Base-by-base conservation (phyloP, 805 yeast species). In the Millerozyma miso region DNA sequence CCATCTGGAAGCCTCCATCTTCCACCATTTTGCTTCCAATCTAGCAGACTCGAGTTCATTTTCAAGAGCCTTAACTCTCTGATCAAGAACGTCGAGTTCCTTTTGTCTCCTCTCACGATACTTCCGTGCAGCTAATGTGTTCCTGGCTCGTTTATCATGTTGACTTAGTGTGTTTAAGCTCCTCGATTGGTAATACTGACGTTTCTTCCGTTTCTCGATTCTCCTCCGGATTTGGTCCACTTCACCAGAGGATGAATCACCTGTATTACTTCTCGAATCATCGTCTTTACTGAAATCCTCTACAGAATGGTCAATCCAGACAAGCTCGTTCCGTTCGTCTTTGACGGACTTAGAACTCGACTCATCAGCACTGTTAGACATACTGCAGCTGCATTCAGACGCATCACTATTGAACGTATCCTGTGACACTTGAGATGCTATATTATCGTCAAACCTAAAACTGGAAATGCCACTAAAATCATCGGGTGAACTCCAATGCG, bases 1-100 rank as follows among this genome's bases (percentile, higher is more conserved):
- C 47, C 47, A 44, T 17, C 43, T 44, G 19, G 36, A 36, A 1
- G 47, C 40, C 31, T 44, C 47, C 47, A 44, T 44, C 20, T 40
- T 32, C 47, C 47, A 44, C 47, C 47, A 44, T 15, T 33, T 40
- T 2, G 31, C 31, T 34, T 44, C 47, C 26, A 44, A 26, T n/a
- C 26, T 23, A 16, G 47, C 38, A n/a, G 43, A 19, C 12, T 40
- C 29, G 14, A 44, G 41, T 16, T 44, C 35, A 17, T 19, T 8
- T 38, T 44, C 47, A 19, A 44, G 43, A n/a, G 39, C 41, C 20
- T 35, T 44, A 12, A 44, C 40, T 19, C 31, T 40, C 23, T 32
- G 37, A 31, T 40, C 40, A 17, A 44, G 47, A 3, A 40, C 33
- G 19, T 44, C 47, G 29, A 44, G 41, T 19, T 44, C 47, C 19